phyloP scores from a whole-genome alignment of 371 early-diverging fungal species.

The Mucor racemosus region DNA sequence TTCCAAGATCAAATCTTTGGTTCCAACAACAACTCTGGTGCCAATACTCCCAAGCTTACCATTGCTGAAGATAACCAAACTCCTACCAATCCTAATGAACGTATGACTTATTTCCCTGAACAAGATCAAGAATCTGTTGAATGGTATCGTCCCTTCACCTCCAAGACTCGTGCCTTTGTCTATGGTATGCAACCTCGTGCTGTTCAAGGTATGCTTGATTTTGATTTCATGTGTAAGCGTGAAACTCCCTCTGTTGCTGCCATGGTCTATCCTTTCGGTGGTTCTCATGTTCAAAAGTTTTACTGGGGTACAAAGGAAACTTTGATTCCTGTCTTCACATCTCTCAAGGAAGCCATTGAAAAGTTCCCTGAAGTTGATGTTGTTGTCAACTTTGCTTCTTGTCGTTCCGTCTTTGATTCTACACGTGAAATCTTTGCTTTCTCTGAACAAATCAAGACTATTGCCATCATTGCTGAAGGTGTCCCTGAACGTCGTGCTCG shows the following conservation, averaged over 20 bases:
- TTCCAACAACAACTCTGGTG: constrained; percentile 38
- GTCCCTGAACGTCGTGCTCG: constrained; percentile 97
- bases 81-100: constrained; percentile 52
- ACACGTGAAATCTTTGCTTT: constrained; percentile 86
- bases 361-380: constrained; percentile 93
- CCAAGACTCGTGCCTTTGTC: constrained; percentile 90
- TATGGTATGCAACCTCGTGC: constrained; percentile 99
- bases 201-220: constrained; percentile 99
- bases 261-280: constrained; percentile 99
- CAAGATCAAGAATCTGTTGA: constrained; percentile 37
- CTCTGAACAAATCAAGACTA: constrained; percentile 82
- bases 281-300: constrained; percentile 97
- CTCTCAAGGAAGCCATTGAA: constrained; percentile 82
- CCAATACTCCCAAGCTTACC: constrained; percentile 43
- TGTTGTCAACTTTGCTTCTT: constrained; percentile 97
- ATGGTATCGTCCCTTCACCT: constrained; percentile 87
- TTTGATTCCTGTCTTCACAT: constrained; percentile 90
- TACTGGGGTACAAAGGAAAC: constrained; percentile 99
- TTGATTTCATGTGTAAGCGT: constrained; percentile 98
- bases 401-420: constrained; percentile 91
- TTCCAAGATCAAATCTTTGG: constrained; percentile 70
- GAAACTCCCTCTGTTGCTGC: constrained; percentile 96
- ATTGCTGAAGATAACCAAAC: constrained; percentile 44
- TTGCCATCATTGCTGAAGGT: constrained; percentile 98
- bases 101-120: constrained; percentile 60